phyloP scores from a whole-genome alignment of 2,329 filamentous ascomycete genomes.

The Paramyrothecium sp. region DNA sequence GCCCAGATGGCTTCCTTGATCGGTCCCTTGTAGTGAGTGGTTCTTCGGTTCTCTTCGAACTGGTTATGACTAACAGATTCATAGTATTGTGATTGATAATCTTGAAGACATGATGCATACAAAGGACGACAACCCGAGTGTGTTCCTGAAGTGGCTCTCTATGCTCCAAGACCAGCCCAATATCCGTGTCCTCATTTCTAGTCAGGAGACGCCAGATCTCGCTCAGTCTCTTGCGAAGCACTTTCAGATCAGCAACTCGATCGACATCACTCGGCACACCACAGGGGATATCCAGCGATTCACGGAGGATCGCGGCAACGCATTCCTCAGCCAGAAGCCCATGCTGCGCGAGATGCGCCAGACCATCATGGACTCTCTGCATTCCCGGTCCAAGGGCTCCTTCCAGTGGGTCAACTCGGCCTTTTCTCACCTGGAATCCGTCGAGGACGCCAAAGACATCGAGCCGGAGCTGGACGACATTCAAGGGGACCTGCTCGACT shows the following conservation, averaged over 20 bases:
- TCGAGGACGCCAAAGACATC: neutral
- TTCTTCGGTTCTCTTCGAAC: neutral
- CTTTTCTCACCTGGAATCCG: neutral
- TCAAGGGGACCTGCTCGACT: neutral
- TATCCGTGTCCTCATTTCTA: neutral
- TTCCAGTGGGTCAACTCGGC: constrained; percentile 2
- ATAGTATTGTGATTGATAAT: neutral
- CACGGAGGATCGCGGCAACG: neutral
- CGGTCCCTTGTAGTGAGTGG: neutral
- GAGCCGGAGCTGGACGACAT: constrained; percentile 3
- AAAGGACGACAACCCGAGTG: neutral
- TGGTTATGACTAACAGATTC: neutral
- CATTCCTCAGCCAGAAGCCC: neutral
- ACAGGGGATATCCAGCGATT: neutral
- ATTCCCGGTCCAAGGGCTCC: neutral
- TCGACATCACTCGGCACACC: neutral
- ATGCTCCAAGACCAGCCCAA: neutral
- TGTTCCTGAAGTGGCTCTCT: neutral
- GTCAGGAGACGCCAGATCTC: neutral
- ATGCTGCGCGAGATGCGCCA: neutral
- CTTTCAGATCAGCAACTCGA: neutral
- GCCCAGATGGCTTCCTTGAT: neutral
- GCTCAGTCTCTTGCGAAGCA: neutral
- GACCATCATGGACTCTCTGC: neutral
- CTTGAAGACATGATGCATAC: neutral